Conservation (phyloP, 169 alveolate species). For the Eimeria acervulina region DNA sequence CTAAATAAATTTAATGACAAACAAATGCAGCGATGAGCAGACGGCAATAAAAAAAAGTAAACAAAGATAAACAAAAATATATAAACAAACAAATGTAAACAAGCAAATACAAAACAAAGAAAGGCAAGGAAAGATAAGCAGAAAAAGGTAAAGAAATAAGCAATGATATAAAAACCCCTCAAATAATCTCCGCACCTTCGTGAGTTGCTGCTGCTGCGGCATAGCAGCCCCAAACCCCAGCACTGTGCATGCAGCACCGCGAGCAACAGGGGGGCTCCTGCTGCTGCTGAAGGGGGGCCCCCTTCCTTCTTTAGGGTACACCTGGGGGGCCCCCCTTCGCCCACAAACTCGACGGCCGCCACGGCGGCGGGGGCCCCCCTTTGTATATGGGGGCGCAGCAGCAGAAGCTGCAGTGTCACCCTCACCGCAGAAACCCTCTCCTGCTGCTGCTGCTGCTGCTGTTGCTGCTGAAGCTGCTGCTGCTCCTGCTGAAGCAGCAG, state of each 20-base stretch:
- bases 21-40: neutral
- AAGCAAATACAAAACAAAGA: too few relatives aligned
- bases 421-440: neutral
- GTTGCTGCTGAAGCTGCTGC: neutral
- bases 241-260: slow-evolving; percentile 55
- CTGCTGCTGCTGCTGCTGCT: neutral
- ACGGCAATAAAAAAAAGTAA: too few relatives aligned
- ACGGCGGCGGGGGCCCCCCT: slow-evolving; percentile 34
- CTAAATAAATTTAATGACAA: neutral
- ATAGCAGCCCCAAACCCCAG: slow-evolving; percentile 62
- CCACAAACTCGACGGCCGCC: slow-evolving; percentile 39
- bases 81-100: neutral
- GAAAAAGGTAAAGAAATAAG: neutral
- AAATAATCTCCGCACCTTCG: neutral
- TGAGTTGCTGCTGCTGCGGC: slow-evolving; percentile 17
- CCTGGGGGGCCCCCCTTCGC: neutral
- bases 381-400: neutral
- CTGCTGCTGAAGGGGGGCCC: slow-evolving; percentile 14
- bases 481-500: slow-evolving; percentile 29
- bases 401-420: neutral
- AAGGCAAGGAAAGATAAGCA: too few relatives aligned
- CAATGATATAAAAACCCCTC: too few relatives aligned
- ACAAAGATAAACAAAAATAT: too few relatives aligned
- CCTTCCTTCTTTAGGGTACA: neutral
- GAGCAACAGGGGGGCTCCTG: slow-evolving; percentile 63